Evolutionary conservation across 176 grass and related monocot species (phyloP).

Genomic region (Ensete ventricosum): DNA sequence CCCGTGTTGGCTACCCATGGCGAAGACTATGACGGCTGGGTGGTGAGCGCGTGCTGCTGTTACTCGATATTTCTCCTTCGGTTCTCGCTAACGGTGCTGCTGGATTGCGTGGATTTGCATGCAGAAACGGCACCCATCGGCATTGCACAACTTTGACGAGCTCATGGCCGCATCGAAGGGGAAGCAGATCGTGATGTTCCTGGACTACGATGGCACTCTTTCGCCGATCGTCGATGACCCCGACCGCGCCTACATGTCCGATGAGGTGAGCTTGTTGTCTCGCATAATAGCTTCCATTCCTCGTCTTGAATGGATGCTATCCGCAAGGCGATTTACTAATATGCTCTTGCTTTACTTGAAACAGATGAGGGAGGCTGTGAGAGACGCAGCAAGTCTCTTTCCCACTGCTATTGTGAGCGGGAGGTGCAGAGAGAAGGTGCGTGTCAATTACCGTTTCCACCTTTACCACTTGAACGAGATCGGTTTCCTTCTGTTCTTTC

Average conservation of each 20-base stretch:
- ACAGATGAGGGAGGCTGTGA: constrained; percentile 85
- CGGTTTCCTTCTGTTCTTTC: neutral
- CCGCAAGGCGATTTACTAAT: too few species aligned
- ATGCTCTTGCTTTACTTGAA: neutral
- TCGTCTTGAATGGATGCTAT: too few species aligned
- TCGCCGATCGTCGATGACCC: constrained; percentile 81
- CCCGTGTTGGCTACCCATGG: constrained; percentile 8
- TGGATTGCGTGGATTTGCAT: neutral
- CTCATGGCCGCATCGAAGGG: constrained; percentile 40
- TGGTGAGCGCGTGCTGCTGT: constrained; percentile 21
- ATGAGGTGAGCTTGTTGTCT: constrained; percentile 30
- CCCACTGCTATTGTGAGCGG: constrained; percentile 88
- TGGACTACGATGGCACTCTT: constrained; percentile 82
- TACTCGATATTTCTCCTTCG: neutral
- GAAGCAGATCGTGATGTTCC: constrained; percentile 65
- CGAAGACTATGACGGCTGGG: constrained; percentile 35
- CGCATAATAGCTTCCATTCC: too few species aligned
- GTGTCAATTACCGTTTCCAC: constrained; percentile 16
- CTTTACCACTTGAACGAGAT: neutral
- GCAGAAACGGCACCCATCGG: constrained; percentile 62
- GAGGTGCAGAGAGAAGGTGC: constrained; percentile 74
- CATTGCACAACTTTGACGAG: constrained; percentile 49
- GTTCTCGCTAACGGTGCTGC: neutral
- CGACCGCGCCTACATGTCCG: constrained; percentile 60
- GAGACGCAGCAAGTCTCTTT: constrained; percentile 61